Base-by-base conservation (phyloP, 2,329 filamentous ascomycete species). In the Trichoderma cornu-damae region DNA sequence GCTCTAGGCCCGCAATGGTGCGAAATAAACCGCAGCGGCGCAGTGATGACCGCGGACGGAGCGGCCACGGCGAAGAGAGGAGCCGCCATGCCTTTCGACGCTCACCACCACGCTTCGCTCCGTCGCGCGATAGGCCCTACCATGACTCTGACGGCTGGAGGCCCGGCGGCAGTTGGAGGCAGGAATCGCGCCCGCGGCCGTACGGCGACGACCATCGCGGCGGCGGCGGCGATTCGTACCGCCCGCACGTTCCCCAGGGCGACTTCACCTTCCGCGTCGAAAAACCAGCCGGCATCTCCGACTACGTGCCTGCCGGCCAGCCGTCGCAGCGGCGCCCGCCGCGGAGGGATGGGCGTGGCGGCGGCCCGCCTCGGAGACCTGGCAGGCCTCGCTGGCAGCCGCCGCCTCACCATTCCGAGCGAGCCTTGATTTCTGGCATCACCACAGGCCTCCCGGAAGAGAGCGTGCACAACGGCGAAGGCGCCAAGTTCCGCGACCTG, bases 251-350 rank as follows among this genome's bases (percentile, higher is more conserved):
- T 12, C 75, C 74, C 1, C 74, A 73, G 48, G 68, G 79, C 35
- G 79, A 83, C 50, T 85, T 85, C 64, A 80, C 78, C 1, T 85
- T 84, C 59, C 77, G 78, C 6, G 69, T 77, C 40, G 75, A 81
- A 9, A 79, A 78, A 50, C 80, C 81, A 3, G 62, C 75, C 0
- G 79, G 79, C 4, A 70, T 83, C 14, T 68, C 72, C 16, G 71
- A 77, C 8, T 63, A 67, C 1, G 62, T 65, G 16, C 59, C 61
- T 4, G 35, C 32, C 8, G 61, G 63, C 35, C 58, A 60, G 12
- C 64, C 62, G 46, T 59, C 60, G 1, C 59, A 64, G 16, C 61
- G 62, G 12, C 60, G 67, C 34, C 46, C 20, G 12, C 46, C 48
- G 4, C 62, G 67, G 35, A 60, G 66, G 52, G 68, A 68, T 24